These are phyloP conservation scores for Pichia kluyveri DNA, from an alignment of 805 yeast genomes.

Conservation along the genomic window DNA sequence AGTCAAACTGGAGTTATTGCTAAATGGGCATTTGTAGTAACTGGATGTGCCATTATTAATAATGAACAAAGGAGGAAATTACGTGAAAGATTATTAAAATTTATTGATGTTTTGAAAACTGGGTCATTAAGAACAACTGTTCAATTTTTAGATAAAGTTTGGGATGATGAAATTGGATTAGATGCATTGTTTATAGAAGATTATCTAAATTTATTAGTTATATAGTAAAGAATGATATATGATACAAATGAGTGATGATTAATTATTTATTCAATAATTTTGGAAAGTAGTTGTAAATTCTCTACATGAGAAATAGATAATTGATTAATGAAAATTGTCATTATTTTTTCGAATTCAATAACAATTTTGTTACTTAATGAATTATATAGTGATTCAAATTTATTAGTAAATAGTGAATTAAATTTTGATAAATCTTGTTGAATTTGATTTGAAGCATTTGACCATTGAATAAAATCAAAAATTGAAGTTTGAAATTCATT, in stretches of 20 bases:
- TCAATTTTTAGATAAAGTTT: constrained; percentile 8
- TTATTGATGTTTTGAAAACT: constrained; percentile 11
- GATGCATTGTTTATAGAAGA: constrained; percentile 5
- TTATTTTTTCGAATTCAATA: constrained; percentile 33
- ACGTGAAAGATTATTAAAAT: constrained; percentile 8
- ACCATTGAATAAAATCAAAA: constrained; percentile 1
- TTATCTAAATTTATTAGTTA: constrained; percentile 3
- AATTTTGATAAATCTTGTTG: constrained; percentile 15
- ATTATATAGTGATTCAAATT: constrained; percentile 30
- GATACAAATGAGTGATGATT: not conserved
- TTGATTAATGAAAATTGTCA: constrained; percentile 36
- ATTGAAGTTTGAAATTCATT: constrained; percentile 18
- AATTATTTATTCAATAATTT: not conserved
- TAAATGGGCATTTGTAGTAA: constrained; percentile 17
- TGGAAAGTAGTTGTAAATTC: constrained; percentile 40
- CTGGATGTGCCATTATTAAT: constrained; percentile 12
- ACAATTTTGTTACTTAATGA: constrained; percentile 32
- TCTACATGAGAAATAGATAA: constrained; percentile 39
- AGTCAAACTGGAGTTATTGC: constrained; percentile 11
- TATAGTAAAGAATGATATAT: not conserved
- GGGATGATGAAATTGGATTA: constrained; percentile 11
- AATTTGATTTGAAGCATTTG: not conserved
- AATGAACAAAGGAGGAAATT: constrained; percentile 8
- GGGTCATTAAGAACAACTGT: constrained; percentile 8
- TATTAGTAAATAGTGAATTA: constrained; percentile 13